Evolutionary conservation across 2,329 filamentous ascomycete genomes (phyloP), one percentile per base, ranked within the genome.

Genomic region (Xylaria sp.): DNA sequence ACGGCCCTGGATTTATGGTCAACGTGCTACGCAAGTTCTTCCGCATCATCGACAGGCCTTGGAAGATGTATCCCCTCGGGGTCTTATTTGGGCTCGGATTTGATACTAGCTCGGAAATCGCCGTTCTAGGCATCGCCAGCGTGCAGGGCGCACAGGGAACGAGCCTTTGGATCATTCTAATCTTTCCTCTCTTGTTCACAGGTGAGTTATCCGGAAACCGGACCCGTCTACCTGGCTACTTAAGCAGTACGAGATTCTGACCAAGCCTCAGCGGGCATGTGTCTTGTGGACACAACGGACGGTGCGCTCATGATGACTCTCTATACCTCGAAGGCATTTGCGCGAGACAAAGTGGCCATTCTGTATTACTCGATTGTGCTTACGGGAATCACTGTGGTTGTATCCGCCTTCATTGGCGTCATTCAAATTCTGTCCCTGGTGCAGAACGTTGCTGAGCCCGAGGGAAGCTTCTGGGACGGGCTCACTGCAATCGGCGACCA

Each of bases 241-340:
- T 51, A 11, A 46, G 20, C 38, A 13, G 13, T 33, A 26, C 46
- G 13, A 11, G 13, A 13, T 48, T 40, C 59, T 65, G 6, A 63
- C 44, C 23, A 38, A n/a, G 9, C 46, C 15, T 2, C 58, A 91
- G 93, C 92, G 0, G 96, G 93, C 67, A 98, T 99, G 96, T 97
- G 94, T 79, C 86, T 98, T 26, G 84, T 98, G 6, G 96, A 98
- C 80, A 97, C 94, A 0, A 92, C 90, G 0, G 96, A 98, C 75
- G 95, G 95, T 28, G 95, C 95, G 0, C 85, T 97, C 23, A 98
- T 98, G 94, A 94, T 97, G 88, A 90, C 92, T 0, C 84, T 98
- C 0, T 98, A 99, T 80, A 94, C 94, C 0, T 92, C 91, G 46
- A 93, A 88, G 69, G 84, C 91, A 36, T 90, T 97, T 56, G 90